Conservation (phyloP, 768 basidiomycete species). For the Serendipita sp. region DNA sequence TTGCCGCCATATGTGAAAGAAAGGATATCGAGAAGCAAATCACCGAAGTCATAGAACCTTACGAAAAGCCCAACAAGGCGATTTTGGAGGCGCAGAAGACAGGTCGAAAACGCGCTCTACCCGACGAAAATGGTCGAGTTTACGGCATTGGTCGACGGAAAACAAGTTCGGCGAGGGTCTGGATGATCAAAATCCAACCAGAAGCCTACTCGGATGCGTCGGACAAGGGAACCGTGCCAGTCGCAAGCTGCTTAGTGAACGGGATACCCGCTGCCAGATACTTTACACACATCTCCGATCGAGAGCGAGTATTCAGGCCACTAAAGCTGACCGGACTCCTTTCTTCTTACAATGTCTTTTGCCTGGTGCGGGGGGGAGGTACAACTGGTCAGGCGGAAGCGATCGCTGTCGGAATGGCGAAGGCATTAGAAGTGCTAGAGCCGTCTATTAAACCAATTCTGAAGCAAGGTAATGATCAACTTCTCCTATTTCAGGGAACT, state of each 20-base stretch:
- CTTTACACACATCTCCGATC: constrained; percentile 59
- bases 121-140: constrained; percentile 71
- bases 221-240: constrained; percentile 17
- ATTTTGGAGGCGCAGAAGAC: constrained; percentile 31
- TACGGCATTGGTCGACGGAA: constrained; percentile 79
- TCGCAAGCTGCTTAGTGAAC: constrained; percentile 68
- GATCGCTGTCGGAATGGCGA: constrained; percentile 58
- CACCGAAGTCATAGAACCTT: constrained; percentile 37
- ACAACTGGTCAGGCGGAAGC: constrained; percentile 89
- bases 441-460: constrained; percentile 50
- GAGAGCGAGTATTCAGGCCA: constrained; percentile 70
- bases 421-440: constrained; percentile 55
- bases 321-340: constrained; percentile 69
- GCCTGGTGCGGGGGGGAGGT: constrained; percentile 67
- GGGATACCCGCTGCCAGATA: constrained; percentile 62
- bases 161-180: constrained; percentile 78
- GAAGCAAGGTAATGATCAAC: constrained; percentile 43
- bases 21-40: constrained; percentile 38
- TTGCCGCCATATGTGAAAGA: constrained; percentile 43
- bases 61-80: constrained; percentile 46
- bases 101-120: constrained; percentile 34
- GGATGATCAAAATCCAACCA: constrained; percentile 60
- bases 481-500: constrained; percentile 1
- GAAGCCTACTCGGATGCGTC: neutral
- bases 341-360: constrained; percentile 62